Percentiles rank a stretch among this genome's conserved stretches.
These are phyloP conservation scores for Byssochlamys sp. DNA, from an alignment of 2,329 filamentous ascomycete species.

Conservation along the genomic window DNA sequence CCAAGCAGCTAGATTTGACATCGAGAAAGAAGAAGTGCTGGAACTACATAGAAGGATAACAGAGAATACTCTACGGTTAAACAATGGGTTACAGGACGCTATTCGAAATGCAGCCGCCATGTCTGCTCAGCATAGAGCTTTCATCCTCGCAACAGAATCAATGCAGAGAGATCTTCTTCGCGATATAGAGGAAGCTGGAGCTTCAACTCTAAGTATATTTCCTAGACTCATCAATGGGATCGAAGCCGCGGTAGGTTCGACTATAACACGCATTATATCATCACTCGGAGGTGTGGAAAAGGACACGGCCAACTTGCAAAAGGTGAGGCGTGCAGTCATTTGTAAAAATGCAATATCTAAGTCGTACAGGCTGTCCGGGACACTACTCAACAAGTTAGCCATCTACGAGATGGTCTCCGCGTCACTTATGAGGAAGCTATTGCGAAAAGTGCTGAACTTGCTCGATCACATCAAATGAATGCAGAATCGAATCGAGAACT, in stretches of 20 bases:
- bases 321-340: conserved; percentile 9
- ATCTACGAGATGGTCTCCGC: conserved; percentile 17
- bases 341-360: neutral
- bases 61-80: conserved; percentile 27
- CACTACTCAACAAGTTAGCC: conserved; percentile 13
- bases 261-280: conserved; percentile 13
- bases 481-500: conserved; percentile 19
- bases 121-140: conserved; percentile 21
- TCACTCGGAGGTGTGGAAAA: conserved; percentile 12
- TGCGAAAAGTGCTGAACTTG: conserved; percentile 18
- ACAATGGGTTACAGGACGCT: conserved; percentile 24
- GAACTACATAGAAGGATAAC: conserved; percentile 30
- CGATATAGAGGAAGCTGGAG: conserved; percentile 25
- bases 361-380: conserved; percentile 22
- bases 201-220: conserved; percentile 15
- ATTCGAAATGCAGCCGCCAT: conserved; percentile 21
- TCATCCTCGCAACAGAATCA: conserved; percentile 20
- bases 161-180: conserved; percentile 20
- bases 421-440: conserved; percentile 19
- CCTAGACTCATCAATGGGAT: conserved; percentile 16
- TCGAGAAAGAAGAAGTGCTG: conserved; percentile 44
- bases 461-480: conserved; percentile 17
- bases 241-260: conserved; percentile 13
- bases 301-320: conserved; percentile 10
- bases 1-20: conserved; percentile 49